Percentiles rank a stretch among this genome's conserved stretches.
These are phyloP conservation scores for Colletotrichum graminicola DNA, from an alignment of 2,329 filamentous ascomycete genomes.

Conservation along the genomic window DNA sequence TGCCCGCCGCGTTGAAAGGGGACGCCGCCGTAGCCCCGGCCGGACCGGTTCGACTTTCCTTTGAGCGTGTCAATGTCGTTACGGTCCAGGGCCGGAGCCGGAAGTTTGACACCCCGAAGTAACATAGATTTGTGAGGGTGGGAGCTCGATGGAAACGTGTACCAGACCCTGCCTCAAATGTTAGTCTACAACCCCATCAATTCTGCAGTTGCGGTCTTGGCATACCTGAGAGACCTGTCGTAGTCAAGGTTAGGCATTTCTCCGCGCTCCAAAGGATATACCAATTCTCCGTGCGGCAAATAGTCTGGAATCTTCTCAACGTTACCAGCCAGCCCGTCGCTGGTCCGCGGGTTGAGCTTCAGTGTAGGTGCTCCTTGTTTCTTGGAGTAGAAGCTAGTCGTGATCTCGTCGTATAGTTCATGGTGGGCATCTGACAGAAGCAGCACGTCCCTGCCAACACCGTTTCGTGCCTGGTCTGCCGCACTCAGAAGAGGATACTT, in stretches of 20 bases:
- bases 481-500: conserved; percentile 84
- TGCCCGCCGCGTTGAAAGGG: conserved; percentile 64
- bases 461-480: conserved; percentile 84
- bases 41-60: conserved; percentile 72
- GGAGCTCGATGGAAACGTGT: conserved; percentile 80
- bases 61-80: conserved; percentile 81
- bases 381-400: conserved; percentile 91
- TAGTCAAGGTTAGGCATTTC: conserved; percentile 83
- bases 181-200: conserved; percentile 47
- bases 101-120: conserved; percentile 82
- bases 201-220: conserved; percentile 43
- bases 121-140: conserved; percentile 94
- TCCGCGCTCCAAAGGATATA: conserved; percentile 79
- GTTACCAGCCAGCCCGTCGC: conserved; percentile 82
- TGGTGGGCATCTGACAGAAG: conserved; percentile 87
- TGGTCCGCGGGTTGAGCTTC: conserved; percentile 80
- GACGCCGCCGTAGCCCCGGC: conserved; percentile 78
- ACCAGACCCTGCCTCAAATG: conserved; percentile 75
- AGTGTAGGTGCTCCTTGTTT: conserved; percentile 76
- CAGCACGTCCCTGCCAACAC: conserved; percentile 82
- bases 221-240: conserved; percentile 86
- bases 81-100: conserved; percentile 77
- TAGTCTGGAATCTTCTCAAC: conserved; percentile 87
- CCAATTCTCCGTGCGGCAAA: conserved; percentile 84
- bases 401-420: conserved; percentile 84